Conservation (phyloP, 768 basidiomycete genomes). For the Tricholoma hemisulphureum region DNA sequence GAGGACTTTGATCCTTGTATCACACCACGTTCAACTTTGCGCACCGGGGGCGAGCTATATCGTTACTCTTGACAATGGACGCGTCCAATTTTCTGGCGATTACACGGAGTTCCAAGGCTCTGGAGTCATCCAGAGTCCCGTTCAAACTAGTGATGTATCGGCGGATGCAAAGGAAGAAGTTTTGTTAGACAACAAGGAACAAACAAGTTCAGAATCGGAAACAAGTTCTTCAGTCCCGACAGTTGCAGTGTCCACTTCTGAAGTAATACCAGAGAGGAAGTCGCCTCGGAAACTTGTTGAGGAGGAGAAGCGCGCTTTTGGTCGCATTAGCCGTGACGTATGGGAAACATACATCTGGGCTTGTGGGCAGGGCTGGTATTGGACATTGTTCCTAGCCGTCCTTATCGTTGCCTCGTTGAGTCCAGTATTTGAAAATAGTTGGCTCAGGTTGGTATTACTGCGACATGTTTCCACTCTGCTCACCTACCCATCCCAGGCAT, state of each 20-base stretch:
- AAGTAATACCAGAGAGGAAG: conserved; percentile 47
- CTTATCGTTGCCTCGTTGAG: conserved; percentile 57
- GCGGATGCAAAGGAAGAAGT: conserved; percentile 17
- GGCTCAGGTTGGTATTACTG: conserved; percentile 56
- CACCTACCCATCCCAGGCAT: conserved; percentile 26
- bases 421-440: conserved; percentile 72
- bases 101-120: conserved; percentile 65
- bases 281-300: conserved; percentile 80
- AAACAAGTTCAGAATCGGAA: conserved; percentile 17
- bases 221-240: conserved; percentile 33
- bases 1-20: conserved; percentile 88
- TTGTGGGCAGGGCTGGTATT: conserved; percentile 50
- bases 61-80: conserved; percentile 80
- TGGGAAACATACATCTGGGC: conserved; percentile 61
- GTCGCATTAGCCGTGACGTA: conserved; percentile 62
- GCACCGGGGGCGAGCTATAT: conserved; percentile 77
- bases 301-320: conserved; percentile 74
- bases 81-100: conserved; percentile 72
- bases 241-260: conserved; percentile 17
- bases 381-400: conserved; percentile 51
- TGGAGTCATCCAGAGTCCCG: conserved; percentile 60
- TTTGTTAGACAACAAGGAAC: conserved; percentile 28
- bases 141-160: conserved; percentile 39
- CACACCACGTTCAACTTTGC: conserved; percentile 91
- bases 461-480: neutral